Conservation (phyloP, 1,139 yeast species). For the Kurtzmaniella quercitrusa region DNA sequence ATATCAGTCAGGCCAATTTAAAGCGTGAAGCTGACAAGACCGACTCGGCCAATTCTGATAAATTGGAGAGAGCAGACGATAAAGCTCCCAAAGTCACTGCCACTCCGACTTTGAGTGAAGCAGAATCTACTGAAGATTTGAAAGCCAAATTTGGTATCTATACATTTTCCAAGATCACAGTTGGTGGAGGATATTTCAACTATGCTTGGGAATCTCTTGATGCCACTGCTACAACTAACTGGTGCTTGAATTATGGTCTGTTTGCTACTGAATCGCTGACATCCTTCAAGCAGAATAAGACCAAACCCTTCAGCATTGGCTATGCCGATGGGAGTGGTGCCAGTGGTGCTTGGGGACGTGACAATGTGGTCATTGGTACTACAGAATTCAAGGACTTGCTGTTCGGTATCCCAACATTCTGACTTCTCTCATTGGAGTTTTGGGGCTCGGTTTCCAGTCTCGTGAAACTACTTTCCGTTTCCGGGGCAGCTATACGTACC, state of each 20-base stretch:
- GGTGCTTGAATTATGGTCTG: constrained; percentile 38
- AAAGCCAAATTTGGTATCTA: constrained; percentile 3
- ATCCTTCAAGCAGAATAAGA: constrained; percentile 25
- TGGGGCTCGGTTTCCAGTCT: constrained; percentile 48
- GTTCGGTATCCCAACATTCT: constrained; percentile 17
- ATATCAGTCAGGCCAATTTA: neutral
- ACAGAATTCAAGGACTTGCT: constrained; percentile 41
- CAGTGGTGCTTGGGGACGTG: constrained; percentile 54
- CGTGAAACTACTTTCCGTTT: constrained; percentile 44
- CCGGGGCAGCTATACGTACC: constrained; percentile 12
- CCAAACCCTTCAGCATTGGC: constrained; percentile 39
- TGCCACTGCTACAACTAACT: constrained; percentile 9
- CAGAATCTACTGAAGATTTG: neutral
- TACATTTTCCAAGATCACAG: neutral
- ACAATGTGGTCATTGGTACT: constrained; percentile 36
- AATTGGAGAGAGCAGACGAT: constrained; percentile 4
- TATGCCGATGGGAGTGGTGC: constrained; percentile 68
- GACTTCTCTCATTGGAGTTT: constrained; percentile 15
- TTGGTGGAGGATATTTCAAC: neutral
- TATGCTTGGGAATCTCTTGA: constrained; percentile 4
- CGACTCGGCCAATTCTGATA: no score
- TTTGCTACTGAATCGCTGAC: constrained; percentile 31
- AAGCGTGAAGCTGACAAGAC: neutral
- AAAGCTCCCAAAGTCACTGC: neutral
- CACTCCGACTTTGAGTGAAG: neutral